Conservation (phyloP, 108 stramenopile genomes). For the Stephanodiscus minutulus region DNA sequence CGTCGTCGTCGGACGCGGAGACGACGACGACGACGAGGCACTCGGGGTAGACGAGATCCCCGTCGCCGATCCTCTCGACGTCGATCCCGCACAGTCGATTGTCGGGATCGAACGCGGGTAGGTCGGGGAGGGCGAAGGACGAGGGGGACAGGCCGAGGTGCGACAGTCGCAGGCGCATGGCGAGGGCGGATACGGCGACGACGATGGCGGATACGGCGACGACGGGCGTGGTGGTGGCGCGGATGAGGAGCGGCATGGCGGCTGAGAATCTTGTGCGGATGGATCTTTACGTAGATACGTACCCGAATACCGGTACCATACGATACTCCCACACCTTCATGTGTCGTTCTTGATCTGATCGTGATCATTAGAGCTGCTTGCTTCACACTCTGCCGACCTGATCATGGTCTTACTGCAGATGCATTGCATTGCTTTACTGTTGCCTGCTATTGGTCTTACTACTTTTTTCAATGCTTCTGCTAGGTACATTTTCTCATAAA, state of each 20-base stretch:
- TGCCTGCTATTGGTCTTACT: too few relatives aligned
- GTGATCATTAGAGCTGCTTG: too few relatives aligned
- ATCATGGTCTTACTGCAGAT: too few relatives aligned
- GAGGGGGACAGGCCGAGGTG: conserved; percentile 8
- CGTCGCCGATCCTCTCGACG: conserved; percentile 19
- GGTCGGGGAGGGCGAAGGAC: conserved; percentile 6
- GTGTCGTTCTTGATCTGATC: too few relatives aligned
- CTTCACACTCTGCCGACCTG: too few relatives aligned
- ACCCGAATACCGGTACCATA: too few relatives aligned
- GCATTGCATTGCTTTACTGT: too few relatives aligned
- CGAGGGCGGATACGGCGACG: not conserved
- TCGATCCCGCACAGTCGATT: conserved; percentile 1
- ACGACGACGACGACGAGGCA: conserved; percentile 12
- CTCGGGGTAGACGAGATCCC: conserved; percentile 22
- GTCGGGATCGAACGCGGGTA: not conserved
- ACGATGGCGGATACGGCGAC: not conserved
- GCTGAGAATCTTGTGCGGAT: not conserved
- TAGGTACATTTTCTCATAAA: too few relatives aligned
- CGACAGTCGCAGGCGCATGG: conserved; percentile 1
- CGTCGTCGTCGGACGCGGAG: too few relatives aligned
- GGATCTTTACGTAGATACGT: too few relatives aligned
- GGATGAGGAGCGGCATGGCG: not conserved
- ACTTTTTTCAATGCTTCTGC: too few relatives aligned
- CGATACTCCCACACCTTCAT: too few relatives aligned
- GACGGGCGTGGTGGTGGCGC: not conserved